A percentile compares a stretch with the other conserved stretches of the same genome.
Conservation (phyloP, 225 moss, liverwort and hornwort genomes). For the Physcomitrium patens region DNA sequence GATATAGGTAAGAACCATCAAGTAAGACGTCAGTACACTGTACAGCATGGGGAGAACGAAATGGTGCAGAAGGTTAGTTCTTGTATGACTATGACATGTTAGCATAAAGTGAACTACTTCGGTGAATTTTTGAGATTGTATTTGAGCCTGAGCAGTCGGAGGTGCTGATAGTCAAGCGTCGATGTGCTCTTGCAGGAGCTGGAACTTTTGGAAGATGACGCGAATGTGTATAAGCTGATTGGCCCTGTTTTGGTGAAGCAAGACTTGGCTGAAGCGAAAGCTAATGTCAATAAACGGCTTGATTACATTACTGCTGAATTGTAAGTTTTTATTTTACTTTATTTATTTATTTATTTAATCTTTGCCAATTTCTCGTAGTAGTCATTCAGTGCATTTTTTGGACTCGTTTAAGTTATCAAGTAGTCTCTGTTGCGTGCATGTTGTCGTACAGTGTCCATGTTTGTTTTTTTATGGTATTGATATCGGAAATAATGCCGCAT, state of each 20-base stretch:
- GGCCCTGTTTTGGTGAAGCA: slow-evolving; percentile 98
- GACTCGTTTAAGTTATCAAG: not conserved
- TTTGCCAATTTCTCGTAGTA: not conserved
- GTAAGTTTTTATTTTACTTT: slow-evolving; percentile 40
- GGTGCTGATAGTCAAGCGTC: slow-evolving; percentile 13
- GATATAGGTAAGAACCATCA: slow-evolving; percentile 96
- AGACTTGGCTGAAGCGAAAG: slow-evolving; percentile 95
- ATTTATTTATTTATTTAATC: too few relatives aligned
- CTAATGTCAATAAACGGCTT: slow-evolving; percentile 93
- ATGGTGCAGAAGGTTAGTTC: slow-evolving; percentile 89
- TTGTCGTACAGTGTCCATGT: slow-evolving; percentile 14
- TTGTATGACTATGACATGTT: slow-evolving; percentile 6
- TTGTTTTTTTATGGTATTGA: slow-evolving; percentile 13
- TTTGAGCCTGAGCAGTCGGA: slow-evolving; percentile 8
- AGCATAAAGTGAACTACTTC: not conserved
- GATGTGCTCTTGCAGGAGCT: slow-evolving; percentile 65
- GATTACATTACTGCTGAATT: slow-evolving; percentile 91
- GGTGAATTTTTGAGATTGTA: slow-evolving; percentile 8
- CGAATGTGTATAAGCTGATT: slow-evolving; percentile 93
- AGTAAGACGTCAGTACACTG: slow-evolving; percentile 92
- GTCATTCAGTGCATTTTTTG: not conserved
- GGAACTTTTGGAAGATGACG: slow-evolving; percentile 94
- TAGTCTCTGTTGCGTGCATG: not conserved
- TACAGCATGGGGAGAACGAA: slow-evolving; percentile 99
- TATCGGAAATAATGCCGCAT: not conserved